Evolutionary conservation across 352 stramenopile genomes (phyloP).

Genomic region (Phytopythium ostracodes): DNA sequence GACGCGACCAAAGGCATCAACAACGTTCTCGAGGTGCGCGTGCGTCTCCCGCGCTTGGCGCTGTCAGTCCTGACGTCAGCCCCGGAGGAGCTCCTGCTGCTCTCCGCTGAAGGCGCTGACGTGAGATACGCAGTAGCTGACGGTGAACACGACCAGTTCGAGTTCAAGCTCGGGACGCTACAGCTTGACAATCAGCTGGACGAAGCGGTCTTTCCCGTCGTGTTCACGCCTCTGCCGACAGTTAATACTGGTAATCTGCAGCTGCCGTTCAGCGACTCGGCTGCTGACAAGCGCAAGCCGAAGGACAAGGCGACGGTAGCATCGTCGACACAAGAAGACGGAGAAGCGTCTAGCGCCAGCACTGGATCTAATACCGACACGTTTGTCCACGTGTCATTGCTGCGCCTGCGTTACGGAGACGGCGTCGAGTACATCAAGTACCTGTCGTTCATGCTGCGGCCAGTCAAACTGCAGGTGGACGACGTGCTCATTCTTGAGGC

Average conservation of each 20-base stretch:
- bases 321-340: neutral
- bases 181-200: constrained; percentile 83
- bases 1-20: constrained; percentile 23
- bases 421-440: constrained; percentile 89
- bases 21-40: constrained; percentile 48
- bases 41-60: constrained; percentile 59
- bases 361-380: constrained; percentile 12
- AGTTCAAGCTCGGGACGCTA: constrained; percentile 78
- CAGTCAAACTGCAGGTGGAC: constrained; percentile 53
- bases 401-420: constrained; percentile 74
- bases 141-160: constrained; percentile 75
- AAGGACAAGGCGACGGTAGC: neutral
- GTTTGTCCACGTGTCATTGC: constrained; percentile 77
- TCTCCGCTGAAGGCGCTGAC: constrained; percentile 65
- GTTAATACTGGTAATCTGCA: constrained; percentile 9
- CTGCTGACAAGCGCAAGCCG: constrained; percentile 14
- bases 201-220: constrained; percentile 73
- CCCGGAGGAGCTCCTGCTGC: constrained; percentile 69
- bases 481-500: constrained; percentile 55
- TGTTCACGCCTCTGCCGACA: constrained; percentile 70
- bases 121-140: constrained; percentile 61
- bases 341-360: no score
- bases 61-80: constrained; percentile 72
- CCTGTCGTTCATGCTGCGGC: constrained; percentile 78
- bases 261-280: constrained; percentile 1